Percentiles rank a stretch among this genome's conserved stretches.
Evolutionary conservation across 805 yeast species (phyloP).

Genomic region (Diddensiella transvaalensis): DNA sequence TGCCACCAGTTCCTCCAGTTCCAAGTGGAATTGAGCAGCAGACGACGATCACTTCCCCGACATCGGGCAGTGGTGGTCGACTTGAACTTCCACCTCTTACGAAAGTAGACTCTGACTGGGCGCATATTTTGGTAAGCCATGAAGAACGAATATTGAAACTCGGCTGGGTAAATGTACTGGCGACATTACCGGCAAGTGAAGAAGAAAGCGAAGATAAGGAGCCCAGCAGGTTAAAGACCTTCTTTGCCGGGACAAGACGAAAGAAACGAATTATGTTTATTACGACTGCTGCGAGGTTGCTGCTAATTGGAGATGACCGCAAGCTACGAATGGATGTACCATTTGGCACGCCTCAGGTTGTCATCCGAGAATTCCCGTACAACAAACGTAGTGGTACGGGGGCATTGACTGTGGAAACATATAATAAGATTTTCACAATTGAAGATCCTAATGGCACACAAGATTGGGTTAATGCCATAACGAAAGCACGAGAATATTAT

Average conservation of each 20-base stretch:
- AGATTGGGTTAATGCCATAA: slow-evolving; percentile 34
- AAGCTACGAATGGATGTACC: slow-evolving; percentile 32
- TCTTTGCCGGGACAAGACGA: slow-evolving; percentile 28
- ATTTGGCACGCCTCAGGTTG: slow-evolving; percentile 33
- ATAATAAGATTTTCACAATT: slow-evolving; percentile 32
- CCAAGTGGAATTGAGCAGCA: neutral
- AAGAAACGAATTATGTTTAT: slow-evolving; percentile 32
- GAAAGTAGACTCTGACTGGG: slow-evolving; percentile 48
- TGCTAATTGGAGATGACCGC: slow-evolving; percentile 33
- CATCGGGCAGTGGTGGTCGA: too few relatives aligned
- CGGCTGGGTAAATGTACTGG: slow-evolving; percentile 37
- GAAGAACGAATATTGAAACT: slow-evolving; percentile 47
- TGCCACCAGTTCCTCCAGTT: neutral
- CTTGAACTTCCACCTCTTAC: slow-evolving; percentile 43
- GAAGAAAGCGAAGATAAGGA: slow-evolving; percentile 19
- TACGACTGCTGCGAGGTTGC: slow-evolving; percentile 34
- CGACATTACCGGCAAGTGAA: slow-evolving; percentile 9
- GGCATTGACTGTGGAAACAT: slow-evolving; percentile 32
- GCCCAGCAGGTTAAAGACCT: slow-evolving; percentile 28
- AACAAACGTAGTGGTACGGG: slow-evolving; percentile 26
- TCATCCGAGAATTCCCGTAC: slow-evolving; percentile 32
- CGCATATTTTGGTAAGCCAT: slow-evolving; percentile 38
- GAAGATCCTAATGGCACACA: slow-evolving; percentile 32
- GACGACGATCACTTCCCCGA: slow-evolving; percentile 13
- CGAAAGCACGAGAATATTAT: slow-evolving; percentile 29